Conservation (phyloP, 2,329 filamentous ascomycete species). For the Fusarium sp. region DNA sequence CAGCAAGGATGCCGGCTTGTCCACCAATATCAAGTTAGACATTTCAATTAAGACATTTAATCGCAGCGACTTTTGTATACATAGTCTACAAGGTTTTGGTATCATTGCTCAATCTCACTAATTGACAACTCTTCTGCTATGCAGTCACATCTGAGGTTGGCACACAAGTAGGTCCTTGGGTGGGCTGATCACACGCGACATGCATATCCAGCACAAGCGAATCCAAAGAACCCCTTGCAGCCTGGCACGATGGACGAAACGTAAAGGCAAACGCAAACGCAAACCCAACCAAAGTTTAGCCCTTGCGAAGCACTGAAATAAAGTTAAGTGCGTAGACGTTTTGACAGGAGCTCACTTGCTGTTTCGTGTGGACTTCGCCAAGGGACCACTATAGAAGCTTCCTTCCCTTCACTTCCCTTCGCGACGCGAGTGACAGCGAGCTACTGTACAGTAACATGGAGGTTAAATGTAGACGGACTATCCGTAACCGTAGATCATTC, state of each 20-base stretch:
- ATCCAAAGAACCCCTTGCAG: neutral
- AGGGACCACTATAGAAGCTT: neutral
- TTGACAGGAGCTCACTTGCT: neutral
- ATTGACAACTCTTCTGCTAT: neutral
- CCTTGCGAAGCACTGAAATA: neutral
- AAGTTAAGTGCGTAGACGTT: neutral
- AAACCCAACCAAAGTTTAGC: neutral
- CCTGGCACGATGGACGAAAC: neutral
- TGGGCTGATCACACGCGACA: neutral
- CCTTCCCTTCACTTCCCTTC: neutral
- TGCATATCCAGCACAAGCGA: neutral
- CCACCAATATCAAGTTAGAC: neutral
- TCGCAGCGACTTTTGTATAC: neutral
- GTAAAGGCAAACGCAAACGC: neutral
- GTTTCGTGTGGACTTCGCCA: neutral
- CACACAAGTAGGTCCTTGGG: neutral
- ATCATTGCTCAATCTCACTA: neutral
- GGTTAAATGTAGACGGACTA: neutral
- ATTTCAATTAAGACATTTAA: conserved; percentile 4
- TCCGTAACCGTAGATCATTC: neutral
- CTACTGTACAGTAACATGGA: neutral
- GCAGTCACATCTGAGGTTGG: neutral
- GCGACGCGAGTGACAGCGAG: neutral
- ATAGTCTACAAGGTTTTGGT: neutral
- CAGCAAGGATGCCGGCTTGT: neutral